These are phyloP conservation scores for Alisma plantagoaquatica DNA, from an alignment of 106 monocot genomes.

Conservation along the genomic window DNA sequence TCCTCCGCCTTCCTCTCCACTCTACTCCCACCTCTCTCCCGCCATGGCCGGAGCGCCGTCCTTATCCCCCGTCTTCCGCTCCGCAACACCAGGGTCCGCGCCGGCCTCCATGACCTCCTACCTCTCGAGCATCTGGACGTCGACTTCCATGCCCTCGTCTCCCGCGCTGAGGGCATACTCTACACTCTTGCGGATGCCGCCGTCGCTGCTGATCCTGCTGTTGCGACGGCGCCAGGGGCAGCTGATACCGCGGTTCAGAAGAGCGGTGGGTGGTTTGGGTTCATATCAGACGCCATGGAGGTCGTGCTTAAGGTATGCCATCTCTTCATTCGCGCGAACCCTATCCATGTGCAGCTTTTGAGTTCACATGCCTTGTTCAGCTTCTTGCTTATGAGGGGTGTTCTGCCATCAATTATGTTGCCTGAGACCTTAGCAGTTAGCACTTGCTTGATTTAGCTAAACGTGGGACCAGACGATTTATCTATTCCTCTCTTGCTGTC, in stretches of 20 bases:
- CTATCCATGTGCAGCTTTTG: no score
- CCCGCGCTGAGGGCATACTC: constrained; percentile 58
- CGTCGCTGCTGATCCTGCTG: constrained; percentile 31
- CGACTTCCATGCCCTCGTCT: constrained; percentile 34
- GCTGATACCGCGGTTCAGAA: constrained; percentile 42
- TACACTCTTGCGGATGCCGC: constrained; percentile 91
- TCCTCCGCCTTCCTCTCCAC: constrained; percentile 39
- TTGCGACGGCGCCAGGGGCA: constrained; percentile 5
- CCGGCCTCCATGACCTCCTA: constrained; percentile 50
- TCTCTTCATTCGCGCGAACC: no score
- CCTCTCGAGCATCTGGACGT: constrained; percentile 9
- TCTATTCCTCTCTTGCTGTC: no score
- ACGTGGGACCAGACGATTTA: no score
- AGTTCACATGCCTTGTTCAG: no score
- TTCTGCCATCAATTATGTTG: no score
- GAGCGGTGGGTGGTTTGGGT: constrained; percentile 92
- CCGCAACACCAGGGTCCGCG: constrained; percentile 19
- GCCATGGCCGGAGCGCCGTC: constrained; percentile 19
- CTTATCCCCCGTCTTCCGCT: constrained; percentile 17
- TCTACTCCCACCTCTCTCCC: constrained; percentile 15
- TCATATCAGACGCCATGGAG: constrained; percentile 92
- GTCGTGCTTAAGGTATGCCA: constrained; percentile 71
- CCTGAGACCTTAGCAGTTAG: no score
- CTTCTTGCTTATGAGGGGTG: background rate
- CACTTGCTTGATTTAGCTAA: no score